These are phyloP conservation scores for Rubus idaeus DNA, from an alignment of 306 rosid species.

Conservation along the genomic window DNA sequence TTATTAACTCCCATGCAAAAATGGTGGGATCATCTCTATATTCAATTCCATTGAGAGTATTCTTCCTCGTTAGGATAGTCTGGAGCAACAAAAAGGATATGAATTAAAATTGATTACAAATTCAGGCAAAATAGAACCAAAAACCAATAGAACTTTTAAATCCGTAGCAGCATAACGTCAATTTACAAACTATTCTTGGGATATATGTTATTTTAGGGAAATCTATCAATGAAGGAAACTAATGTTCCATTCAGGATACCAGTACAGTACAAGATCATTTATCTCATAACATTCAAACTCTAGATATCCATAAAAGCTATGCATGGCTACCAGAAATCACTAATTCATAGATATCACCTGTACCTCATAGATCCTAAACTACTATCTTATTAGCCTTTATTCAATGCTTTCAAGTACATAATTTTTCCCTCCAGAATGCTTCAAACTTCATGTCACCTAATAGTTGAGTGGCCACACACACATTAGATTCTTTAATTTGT, in stretches of 20 bases:
- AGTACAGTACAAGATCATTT: background rate
- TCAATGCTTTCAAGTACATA: background rate
- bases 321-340: constrained; percentile 4
- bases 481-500: background rate
- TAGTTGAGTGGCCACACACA: background rate
- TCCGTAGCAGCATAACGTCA: background rate
- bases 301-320: background rate
- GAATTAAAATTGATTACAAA: background rate
- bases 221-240: background rate
- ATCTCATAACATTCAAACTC: constrained; percentile 9
- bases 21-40: constrained; percentile 92
- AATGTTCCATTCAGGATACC: background rate
- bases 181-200: background rate
- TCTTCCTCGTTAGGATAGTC: constrained; percentile 85
- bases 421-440: background rate
- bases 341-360: background rate
- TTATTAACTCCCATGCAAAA: constrained; percentile 96
- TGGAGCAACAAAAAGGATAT: constrained; percentile 31
- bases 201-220: background rate
- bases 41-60: constrained; percentile 72
- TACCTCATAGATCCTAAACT: constrained; percentile 9
- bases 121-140: background rate
- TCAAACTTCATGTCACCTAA: background rate
- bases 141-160: background rate
- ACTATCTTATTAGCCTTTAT: background rate